Conservation (phyloP, 768 basidiomycete genomes). For the Mycena belliarum region DNA sequence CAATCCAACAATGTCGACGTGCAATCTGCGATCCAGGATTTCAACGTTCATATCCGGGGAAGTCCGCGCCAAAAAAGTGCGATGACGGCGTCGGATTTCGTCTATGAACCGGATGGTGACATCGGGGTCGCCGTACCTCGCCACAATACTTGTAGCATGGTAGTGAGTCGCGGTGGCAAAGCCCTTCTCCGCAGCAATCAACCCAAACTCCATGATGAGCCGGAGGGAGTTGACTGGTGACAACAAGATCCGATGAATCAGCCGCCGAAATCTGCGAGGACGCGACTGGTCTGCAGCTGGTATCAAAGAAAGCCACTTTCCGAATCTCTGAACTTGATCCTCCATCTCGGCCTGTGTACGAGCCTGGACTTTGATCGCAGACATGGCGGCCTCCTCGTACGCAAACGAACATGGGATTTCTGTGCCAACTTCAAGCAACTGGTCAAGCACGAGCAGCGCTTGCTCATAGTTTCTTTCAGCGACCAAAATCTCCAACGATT, state of each 20-base stretch:
- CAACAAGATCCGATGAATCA: conserved; percentile 24
- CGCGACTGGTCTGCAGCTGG: conserved; percentile 32
- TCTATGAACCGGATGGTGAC: conserved; percentile 41
- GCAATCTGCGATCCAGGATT: conserved; percentile 10
- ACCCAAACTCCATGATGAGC: conserved; percentile 43
- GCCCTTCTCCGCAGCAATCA: conserved; percentile 49
- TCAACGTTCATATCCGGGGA: conserved; percentile 2
- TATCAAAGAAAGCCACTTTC: conserved; percentile 45
- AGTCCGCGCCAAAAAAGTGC: conserved; percentile 22
- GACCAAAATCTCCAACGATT: conserved; percentile 31
- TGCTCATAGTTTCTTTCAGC: conserved; percentile 29
- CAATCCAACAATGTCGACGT: conserved; percentile 27
- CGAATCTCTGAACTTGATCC: conserved; percentile 27
- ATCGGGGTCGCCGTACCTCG: conserved; percentile 39
- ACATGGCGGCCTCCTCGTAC: conserved; percentile 40
- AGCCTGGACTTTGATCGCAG: conserved; percentile 20
- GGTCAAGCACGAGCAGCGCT: conserved; percentile 37
- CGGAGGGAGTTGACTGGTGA: conserved; percentile 37
- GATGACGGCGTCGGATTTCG: conserved; percentile 29
- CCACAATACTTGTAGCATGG: conserved; percentile 32
- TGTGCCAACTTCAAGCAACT: conserved; percentile 39
- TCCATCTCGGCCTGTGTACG: conserved; percentile 8
- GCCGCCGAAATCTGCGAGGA: conserved; percentile 10
- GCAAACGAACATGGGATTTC: conserved; percentile 35
- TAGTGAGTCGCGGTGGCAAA: conserved; percentile 30